These are phyloP conservation scores for Candida chilensis DNA, from an alignment of 805 yeast species.

Conservation along the genomic window DNA sequence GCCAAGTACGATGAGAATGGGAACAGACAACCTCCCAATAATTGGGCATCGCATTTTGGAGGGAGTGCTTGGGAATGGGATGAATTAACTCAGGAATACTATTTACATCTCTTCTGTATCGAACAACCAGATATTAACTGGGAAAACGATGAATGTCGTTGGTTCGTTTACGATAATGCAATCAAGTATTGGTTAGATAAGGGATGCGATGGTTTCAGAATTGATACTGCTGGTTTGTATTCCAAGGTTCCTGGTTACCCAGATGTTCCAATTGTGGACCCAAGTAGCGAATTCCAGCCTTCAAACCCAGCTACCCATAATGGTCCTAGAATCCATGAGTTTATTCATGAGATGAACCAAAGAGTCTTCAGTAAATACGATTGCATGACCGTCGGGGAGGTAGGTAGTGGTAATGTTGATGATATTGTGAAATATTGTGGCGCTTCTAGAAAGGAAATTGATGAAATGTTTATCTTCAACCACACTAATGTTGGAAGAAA, in stretches of 20 bases:
- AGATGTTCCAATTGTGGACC: constrained; percentile 39
- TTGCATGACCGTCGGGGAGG: constrained; percentile 51
- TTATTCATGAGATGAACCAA: constrained; percentile 40
- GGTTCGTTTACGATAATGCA: constrained; percentile 35
- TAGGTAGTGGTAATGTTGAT: constrained; percentile 32
- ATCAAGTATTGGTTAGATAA: constrained; percentile 44
- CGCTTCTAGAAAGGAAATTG: constrained; percentile 24
- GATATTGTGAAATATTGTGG: constrained; percentile 31
- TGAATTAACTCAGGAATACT: constrained; percentile 44
- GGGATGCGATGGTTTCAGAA: constrained; percentile 53
- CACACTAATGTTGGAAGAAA: constrained; percentile 26
- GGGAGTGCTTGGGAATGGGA: constrained; percentile 53
- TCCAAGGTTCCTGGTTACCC: constrained; percentile 34
- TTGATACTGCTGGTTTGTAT: constrained; percentile 46
- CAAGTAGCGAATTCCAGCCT: constrained; percentile 30
- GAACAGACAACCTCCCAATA: constrained; percentile 44
- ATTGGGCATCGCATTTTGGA: constrained; percentile 44
- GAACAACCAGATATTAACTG: constrained; percentile 56
- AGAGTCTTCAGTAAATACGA: constrained; percentile 35
- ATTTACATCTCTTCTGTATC: constrained; percentile 41
- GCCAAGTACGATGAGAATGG: constrained; percentile 38
- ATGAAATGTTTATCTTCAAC: constrained; percentile 28
- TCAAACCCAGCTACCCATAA: constrained; percentile 19
- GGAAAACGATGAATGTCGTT: constrained; percentile 42
- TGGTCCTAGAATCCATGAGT: constrained; percentile 53